A percentile compares a stretch with the other conserved stretches of the same genome.
Conservation (phyloP, 768 basidiomycete species). For the Leccinum fibrillosum region DNA sequence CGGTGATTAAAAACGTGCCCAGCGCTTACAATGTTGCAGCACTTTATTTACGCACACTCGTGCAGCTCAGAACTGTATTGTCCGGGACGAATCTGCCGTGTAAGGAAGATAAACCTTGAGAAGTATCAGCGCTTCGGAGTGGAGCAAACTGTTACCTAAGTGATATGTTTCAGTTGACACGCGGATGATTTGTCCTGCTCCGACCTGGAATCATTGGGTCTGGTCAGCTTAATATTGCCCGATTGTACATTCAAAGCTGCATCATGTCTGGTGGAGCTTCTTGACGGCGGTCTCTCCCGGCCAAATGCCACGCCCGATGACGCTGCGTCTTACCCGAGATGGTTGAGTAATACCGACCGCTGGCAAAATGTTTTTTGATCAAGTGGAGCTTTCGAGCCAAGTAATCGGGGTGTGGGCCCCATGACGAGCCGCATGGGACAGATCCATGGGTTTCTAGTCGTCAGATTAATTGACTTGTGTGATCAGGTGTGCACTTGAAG, state of each 20-base stretch:
- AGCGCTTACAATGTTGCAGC: not conserved
- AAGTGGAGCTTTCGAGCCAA: slow-evolving; percentile 13
- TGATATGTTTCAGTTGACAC: slow-evolving; percentile 18
- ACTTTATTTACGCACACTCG: not conserved
- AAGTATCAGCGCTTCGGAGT: slow-evolving; percentile 12
- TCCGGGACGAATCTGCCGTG: not conserved
- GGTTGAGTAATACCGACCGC: not conserved
- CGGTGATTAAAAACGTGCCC: not conserved
- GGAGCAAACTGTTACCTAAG: slow-evolving; percentile 12
- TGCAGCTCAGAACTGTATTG: not conserved
- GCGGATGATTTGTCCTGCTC: not conserved
- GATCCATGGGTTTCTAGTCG: not conserved
- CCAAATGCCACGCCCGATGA: not conserved
- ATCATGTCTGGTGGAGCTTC: not conserved
- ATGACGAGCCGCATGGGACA: slow-evolving; percentile 4
- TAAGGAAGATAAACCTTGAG: not conserved
- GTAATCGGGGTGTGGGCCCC: not conserved
- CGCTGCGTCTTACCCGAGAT: not conserved
- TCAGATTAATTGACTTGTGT: not conserved
- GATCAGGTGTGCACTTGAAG: not conserved
- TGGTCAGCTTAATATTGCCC: not conserved
- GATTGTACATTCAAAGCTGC: not conserved
- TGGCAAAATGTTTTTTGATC: not conserved
- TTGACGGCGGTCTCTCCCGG: not conserved
- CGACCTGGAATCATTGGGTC: not conserved